These are phyloP conservation scores for Kwoniella europaea DNA, from an alignment of 768 basidiomycete genomes.

Conservation along the genomic window DNA sequence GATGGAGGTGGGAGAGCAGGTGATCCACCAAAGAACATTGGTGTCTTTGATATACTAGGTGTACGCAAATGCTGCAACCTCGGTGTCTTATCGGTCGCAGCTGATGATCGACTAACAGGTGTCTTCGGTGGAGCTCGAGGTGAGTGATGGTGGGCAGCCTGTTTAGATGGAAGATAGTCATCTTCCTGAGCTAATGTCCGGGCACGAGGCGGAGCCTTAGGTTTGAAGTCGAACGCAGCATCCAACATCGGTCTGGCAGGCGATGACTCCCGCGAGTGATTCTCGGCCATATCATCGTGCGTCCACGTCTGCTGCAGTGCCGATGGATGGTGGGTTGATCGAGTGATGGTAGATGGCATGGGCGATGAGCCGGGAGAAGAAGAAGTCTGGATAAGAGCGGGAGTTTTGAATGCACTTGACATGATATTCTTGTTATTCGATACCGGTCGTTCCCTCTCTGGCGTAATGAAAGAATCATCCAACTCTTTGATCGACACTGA, in stretches of 20 bases:
- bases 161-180: conserved; percentile 20
- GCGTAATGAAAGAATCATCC: conserved; percentile 47
- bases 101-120: conserved; percentile 44
- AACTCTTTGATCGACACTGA: conserved; percentile 17
- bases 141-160: conserved; percentile 14
- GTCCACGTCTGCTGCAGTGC: conserved; percentile 48
- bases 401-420: conserved; percentile 48
- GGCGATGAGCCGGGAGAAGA: conserved; percentile 53
- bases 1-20: conserved; percentile 33
- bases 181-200: conserved; percentile 29
- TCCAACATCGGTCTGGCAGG: conserved; percentile 34
- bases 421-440: conserved; percentile 26
- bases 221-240: conserved; percentile 47
- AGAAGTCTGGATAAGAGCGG: conserved; percentile 46
- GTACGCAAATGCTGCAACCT: conserved; percentile 21
- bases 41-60: conserved; percentile 24
- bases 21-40: conserved; percentile 30
- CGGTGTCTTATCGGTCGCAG: conserved; percentile 32
- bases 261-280: conserved; percentile 15
- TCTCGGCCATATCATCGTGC: conserved; percentile 37
- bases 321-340: conserved; percentile 42
- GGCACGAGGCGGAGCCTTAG: conserved; percentile 20
- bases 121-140: conserved; percentile 45
- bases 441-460: conserved; percentile 38
- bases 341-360: conserved; percentile 48